phyloP scores from a whole-genome alignment of 2,329 filamentous ascomycete genomes.

The Pyrenophora tritici-repentis region DNA sequence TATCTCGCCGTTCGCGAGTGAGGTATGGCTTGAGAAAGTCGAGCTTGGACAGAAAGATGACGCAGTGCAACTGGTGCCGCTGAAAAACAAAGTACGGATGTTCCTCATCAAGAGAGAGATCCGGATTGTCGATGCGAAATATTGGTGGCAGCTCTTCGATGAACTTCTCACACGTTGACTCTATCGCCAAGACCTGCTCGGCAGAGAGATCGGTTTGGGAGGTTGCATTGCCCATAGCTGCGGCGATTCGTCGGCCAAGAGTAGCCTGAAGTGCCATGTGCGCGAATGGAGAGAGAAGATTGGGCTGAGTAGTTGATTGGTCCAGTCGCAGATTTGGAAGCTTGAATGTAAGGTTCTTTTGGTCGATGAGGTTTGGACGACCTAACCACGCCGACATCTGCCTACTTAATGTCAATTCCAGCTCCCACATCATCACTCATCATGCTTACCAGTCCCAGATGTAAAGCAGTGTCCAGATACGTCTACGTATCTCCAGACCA shows the following conservation, averaged over 20 bases:
- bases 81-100: conserved; percentile 55
- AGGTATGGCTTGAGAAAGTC: conserved; percentile 55
- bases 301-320: conserved; percentile 38
- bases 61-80: conserved; percentile 53
- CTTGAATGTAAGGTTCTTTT: conserved; percentile 46
- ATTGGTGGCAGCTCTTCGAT: conserved; percentile 51
- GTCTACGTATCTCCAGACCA: conserved; percentile 54
- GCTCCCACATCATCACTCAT: neutral
- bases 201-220: conserved; percentile 21
- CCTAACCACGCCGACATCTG: conserved; percentile 53
- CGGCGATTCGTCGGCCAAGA: conserved; percentile 42
- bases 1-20: conserved; percentile 42
- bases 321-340: conserved; percentile 51
- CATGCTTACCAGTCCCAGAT: conserved; percentile 55
- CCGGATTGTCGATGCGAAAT: conserved; percentile 49
- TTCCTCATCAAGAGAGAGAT: conserved; percentile 50
- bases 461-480: conserved; percentile 55
- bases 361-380: conserved; percentile 53
- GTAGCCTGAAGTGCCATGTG: conserved; percentile 52
- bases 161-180: conserved; percentile 52
- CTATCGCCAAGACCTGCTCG: conserved; percentile 28
- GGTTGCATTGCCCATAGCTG: conserved; percentile 26
- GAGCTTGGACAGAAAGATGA: conserved; percentile 54
- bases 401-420: conserved; percentile 18
- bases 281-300: conserved; percentile 51